These are phyloP conservation scores for Aspergillus amoenus DNA, from an alignment of 2,329 filamentous ascomycete genomes.

Conservation along the genomic window DNA sequence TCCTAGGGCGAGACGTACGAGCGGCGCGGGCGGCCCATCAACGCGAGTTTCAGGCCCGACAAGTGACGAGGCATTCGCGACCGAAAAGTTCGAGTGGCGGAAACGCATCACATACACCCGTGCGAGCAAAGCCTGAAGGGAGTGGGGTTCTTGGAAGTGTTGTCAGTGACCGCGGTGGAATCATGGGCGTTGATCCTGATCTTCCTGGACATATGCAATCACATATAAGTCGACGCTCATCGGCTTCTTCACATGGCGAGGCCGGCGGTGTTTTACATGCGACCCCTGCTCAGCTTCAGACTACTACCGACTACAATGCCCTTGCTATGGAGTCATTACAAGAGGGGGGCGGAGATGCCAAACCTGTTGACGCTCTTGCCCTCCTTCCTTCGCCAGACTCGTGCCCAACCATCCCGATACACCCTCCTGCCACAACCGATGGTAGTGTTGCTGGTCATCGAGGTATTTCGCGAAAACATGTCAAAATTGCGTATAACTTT, in stretches of 20 bases:
- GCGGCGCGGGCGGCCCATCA: slow-evolving; percentile 49
- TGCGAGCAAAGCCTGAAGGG: slow-evolving; percentile 45
- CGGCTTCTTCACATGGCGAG: slow-evolving; percentile 49
- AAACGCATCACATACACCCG: slow-evolving; percentile 45
- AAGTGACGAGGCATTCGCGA: slow-evolving; percentile 39
- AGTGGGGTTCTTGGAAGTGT: slow-evolving; percentile 50
- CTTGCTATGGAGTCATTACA: slow-evolving; percentile 47
- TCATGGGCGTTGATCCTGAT: slow-evolving; percentile 51
- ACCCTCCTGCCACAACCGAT: slow-evolving; percentile 51
- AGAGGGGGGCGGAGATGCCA: slow-evolving; percentile 36
- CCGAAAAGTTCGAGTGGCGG: slow-evolving; percentile 49
- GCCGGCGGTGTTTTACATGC: slow-evolving; percentile 35
- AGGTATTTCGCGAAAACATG: slow-evolving; percentile 62
- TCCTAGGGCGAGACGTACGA: slow-evolving; percentile 61
- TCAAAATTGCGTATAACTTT: slow-evolving; percentile 61
- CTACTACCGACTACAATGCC: slow-evolving; percentile 46
- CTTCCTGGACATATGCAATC: slow-evolving; percentile 40
- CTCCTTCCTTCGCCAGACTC: slow-evolving; percentile 52
- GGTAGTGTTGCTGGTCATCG: slow-evolving; percentile 52
- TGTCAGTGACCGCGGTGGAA: slow-evolving; percentile 57
- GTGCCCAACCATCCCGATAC: slow-evolving; percentile 60
- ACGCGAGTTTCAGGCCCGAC: slow-evolving; percentile 43
- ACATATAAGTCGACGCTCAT: slow-evolving; percentile 49
- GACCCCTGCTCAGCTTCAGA: slow-evolving; percentile 39
- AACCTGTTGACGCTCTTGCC: slow-evolving; percentile 47